Conservation (phyloP, 1,284 basidiomycete genomes). For the Microbotryum scabiosae region DNA sequence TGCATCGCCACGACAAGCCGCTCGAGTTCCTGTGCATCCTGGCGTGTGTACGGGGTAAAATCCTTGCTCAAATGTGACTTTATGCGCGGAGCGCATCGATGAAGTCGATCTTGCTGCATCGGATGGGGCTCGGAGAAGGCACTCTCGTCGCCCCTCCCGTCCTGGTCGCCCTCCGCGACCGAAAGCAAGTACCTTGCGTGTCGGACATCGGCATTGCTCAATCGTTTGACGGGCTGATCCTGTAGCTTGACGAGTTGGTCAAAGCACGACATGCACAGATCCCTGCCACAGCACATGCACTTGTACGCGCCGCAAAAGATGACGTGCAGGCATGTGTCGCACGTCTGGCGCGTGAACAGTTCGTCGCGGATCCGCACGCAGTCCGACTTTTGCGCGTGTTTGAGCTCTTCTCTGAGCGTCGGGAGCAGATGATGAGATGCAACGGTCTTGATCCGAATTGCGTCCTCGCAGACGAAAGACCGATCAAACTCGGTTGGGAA, state of each 20-base stretch:
- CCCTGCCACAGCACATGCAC: conserved; percentile 79
- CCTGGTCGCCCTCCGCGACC: not conserved
- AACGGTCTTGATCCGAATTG: conserved; percentile 41
- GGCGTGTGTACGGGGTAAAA: conserved; percentile 71
- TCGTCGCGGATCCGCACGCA: conserved; percentile 65
- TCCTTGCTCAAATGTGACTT: conserved; percentile 38
- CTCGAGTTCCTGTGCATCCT: conserved; percentile 57
- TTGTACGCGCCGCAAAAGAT: conserved; percentile 83
- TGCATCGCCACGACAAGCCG: conserved; percentile 61
- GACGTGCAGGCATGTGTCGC: conserved; percentile 85
- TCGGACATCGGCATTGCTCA: conserved; percentile 24
- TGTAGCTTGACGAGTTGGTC: conserved; percentile 58
- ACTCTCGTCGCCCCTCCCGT: not conserved
- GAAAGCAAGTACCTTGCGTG: no score
- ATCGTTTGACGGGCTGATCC: conserved; percentile 41
- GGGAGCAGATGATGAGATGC: conserved; percentile 63
- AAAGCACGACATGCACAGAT: conserved; percentile 78
- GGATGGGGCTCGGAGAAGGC: not conserved
- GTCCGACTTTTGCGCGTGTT: conserved; percentile 54
- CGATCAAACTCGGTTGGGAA: conserved; percentile 39
- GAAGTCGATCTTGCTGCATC: not conserved
- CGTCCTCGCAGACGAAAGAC: conserved; percentile 31
- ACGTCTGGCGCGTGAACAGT: conserved; percentile 68
- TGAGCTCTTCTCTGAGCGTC: conserved; percentile 57
- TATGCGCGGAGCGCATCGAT: not conserved